Evolutionary conservation across 1,139 yeast species (phyloP), one percentile per base, ranked within the genome.

Genomic region (Kodamaea arcana): DNA sequence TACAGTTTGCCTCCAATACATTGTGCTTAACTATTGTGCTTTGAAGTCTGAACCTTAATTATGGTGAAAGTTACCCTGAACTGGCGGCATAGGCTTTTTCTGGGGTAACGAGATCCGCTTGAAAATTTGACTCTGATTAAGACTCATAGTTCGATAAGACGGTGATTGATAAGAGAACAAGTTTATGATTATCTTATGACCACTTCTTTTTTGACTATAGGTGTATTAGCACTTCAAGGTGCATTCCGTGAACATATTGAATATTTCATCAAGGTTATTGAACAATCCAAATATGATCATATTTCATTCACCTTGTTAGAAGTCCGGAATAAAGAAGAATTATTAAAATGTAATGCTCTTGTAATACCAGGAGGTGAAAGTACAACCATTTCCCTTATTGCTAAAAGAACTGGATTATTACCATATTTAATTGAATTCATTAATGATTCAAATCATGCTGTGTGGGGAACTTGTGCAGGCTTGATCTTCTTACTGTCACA

Each of bases 391-490:
- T 80, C 90, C 1, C 62, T 82, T 27, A 77, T 84, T 28, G 84
- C 94, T 1, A 81, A 82, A 51, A 60, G 88, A 38, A 73, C 81
- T 0, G 72, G 73, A 1, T 53, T 85, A 48, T 58, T 81, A 13
- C 68, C 69, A 23, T 83, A 83, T 4, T 60, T 85, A 36, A 60
- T 69, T 33, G 56, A 62, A 7, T 79, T 71, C 51, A 76, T 80
- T 22, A 70, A 69, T 33, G 60, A 67, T 14, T 60, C 60, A 15
- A 14, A 40, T 25, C 75, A 72, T 45, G 79, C 86, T 1, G 71
- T 79, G 20, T 85, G 94, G 94, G 94, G 94, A 0, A 85, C 94
- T 1, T 85, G 94, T 58, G 94, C 94, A 4, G 95, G 94, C 2
- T 63, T 85, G 45, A 84, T 85, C 39, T 69, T 84, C 46, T 61